Evolutionary conservation across 2,329 filamentous ascomycete genomes (phyloP), one percentile per base, ranked within the genome.

Genomic region (Neopestalotiopsis clavispora): DNA sequence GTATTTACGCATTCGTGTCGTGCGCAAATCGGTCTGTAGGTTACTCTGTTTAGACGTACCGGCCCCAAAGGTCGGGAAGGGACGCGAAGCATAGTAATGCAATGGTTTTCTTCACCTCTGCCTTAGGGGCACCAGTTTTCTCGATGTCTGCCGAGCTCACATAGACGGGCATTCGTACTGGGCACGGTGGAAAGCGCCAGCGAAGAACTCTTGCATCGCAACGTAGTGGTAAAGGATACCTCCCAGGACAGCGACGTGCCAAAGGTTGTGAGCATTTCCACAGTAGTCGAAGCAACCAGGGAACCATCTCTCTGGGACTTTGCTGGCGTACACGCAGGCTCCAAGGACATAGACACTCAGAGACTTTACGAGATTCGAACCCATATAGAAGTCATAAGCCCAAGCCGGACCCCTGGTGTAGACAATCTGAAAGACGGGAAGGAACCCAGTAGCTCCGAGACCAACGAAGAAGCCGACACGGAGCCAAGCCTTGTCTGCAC

Each of bases 141-240:
- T 20, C 9, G 6, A 7, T n/a, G 17, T 49, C 4, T 52, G 45
- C 17, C 14, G 5, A 58, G 58, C n/a, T 81, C 74, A 89, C 72
- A 87, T 88, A 1, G 83, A 78, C 23, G 87, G 84, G 75, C 88
- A 90, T n/a, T 86, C 87, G 61, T 81, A 85, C 77, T 90, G 78
- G 2, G 92, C 92, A 69, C 92, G 87, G 72, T 85, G 81, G 80
- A 95, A 95, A 12, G 93, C 93, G 56, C 87, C 87, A 4, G 92
- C 87, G 77, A 99, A 99, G 80, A 99, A 96, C 68, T 94, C 89
- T 80, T 98, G 93, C 95, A 99, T 98, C 20, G 96, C 96, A 28
- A 88, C 87, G 82, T 98, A 99, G 80, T 99, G 96, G 79, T 97
- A 98, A n/a, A 98, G 81, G 69, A 99, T 99, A 12, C 96, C 96